Conservation (phyloP, 2,329 filamentous ascomycete genomes). For the Chlorencoelia australis region DNA sequence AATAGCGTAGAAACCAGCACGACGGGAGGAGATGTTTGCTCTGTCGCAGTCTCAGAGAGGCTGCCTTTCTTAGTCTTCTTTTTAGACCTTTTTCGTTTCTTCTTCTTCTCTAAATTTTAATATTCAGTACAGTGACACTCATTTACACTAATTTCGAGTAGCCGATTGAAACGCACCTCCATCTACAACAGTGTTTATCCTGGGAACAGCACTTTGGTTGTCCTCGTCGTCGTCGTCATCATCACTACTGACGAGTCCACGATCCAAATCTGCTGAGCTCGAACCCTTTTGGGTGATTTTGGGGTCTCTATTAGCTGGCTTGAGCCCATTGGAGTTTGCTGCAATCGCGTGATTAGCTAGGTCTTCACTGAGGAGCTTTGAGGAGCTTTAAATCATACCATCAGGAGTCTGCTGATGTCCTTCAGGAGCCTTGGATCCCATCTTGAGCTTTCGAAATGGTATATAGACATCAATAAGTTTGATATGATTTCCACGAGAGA, state of each 20-base stretch:
- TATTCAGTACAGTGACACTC: too few relatives aligned
- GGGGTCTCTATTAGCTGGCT: constrained; percentile 9
- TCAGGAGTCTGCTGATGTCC: constrained; percentile 8
- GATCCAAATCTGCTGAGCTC: constrained; percentile 16
- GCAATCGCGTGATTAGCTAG: constrained; percentile 7
- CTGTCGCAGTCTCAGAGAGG: constrained; percentile 33
- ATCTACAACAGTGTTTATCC: constrained; percentile 6
- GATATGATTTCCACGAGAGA: too few relatives aligned
- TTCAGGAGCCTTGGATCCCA: constrained; percentile 2
- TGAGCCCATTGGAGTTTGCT: constrained; percentile 13
- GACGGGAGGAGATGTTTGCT: constrained; percentile 65
- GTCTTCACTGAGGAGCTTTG: neutral
- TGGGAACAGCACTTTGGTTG: constrained; percentile 7
- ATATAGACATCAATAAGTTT: too few relatives aligned
- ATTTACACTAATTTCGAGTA: too few relatives aligned
- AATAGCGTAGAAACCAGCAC: constrained; percentile 64
- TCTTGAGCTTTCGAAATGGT: neutral
- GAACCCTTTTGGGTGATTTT: constrained; percentile 11
- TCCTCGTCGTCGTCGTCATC: constrained; percentile 15
- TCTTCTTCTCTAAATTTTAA: constrained; percentile 40
- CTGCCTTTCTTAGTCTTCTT: constrained; percentile 60
- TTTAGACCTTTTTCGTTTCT: constrained; percentile 66
- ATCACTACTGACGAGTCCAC: constrained; percentile 15
- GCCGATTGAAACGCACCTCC: constrained; percentile 9
- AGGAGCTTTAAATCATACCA: constrained; percentile 9